phyloP scores from a whole-genome alignment of 805 yeast species.

The Pichia thaimueangensis region DNA sequence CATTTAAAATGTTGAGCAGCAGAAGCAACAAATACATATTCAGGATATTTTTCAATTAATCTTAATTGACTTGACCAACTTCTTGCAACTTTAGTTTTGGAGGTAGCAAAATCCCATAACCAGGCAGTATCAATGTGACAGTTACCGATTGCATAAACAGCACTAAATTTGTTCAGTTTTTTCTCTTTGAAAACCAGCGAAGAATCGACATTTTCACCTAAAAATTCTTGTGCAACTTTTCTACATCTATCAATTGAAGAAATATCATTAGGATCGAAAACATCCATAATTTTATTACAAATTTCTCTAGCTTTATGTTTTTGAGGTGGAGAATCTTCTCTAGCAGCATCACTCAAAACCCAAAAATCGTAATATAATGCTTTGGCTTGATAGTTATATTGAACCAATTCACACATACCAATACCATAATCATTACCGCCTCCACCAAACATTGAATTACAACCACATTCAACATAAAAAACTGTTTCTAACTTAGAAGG shows the following conservation, averaged over 20 bases:
- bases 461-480: conserved; percentile 83
- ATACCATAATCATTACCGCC: conserved; percentile 59
- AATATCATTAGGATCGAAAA: conserved; percentile 68
- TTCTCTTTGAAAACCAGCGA: conserved; percentile 53
- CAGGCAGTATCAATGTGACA: conserved; percentile 98
- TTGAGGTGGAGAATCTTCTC: conserved; percentile 81
- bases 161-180: conserved; percentile 33
- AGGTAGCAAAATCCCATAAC: conserved; percentile 99
- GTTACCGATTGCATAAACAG: conserved; percentile 84
- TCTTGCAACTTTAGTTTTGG: conserved; percentile 85
- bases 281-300: conserved; percentile 77
- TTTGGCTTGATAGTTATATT: conserved; percentile 77
- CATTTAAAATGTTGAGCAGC: conserved; percentile 96
- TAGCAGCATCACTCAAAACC: conserved; percentile 85
- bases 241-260: conserved; percentile 57
- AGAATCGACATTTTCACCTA: conserved; percentile 63
- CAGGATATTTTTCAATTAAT: conserved; percentile 81
- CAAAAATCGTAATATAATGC: conserved; percentile 75
- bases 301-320: conserved; percentile 74
- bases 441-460: conserved; percentile 87
- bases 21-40: conserved; percentile 88
- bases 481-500: conserved; percentile 41
- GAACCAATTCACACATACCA: conserved; percentile 65
- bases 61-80: conserved; percentile 94
- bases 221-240: conserved; percentile 49